phyloP scores from a whole-genome alignment of 352 stramenopile genomes.

The Pythium guiyangense region DNA sequence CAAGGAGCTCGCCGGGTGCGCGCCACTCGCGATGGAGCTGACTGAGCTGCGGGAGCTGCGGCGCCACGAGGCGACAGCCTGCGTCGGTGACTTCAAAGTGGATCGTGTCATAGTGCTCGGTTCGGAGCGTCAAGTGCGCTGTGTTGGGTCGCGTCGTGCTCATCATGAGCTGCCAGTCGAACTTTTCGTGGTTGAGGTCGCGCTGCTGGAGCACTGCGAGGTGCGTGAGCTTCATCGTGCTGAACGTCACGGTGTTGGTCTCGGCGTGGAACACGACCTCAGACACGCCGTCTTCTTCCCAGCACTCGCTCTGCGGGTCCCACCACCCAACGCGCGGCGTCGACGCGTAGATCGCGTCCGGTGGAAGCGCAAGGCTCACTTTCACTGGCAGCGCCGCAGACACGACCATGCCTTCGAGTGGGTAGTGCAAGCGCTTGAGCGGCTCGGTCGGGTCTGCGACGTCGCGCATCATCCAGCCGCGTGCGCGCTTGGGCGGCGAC shows the following conservation, averaged over 20 bases:
- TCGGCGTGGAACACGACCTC: slow-evolving; percentile 55
- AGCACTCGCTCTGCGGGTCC: slow-evolving; percentile 39
- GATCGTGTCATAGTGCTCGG: slow-evolving; percentile 43
- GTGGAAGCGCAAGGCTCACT: slow-evolving; percentile 41
- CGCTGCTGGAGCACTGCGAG: slow-evolving; percentile 62
- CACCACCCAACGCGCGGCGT: slow-evolving; percentile 64
- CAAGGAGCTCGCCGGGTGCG: slow-evolving; percentile 54
- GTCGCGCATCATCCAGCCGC: slow-evolving; percentile 77
- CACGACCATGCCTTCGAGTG: slow-evolving; percentile 65
- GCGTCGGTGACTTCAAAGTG: slow-evolving; percentile 66
- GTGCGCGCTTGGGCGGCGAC: slow-evolving; percentile 55
- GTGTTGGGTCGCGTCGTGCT: slow-evolving; percentile 27
- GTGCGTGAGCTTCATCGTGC: slow-evolving; percentile 69
- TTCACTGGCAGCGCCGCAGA: slow-evolving; percentile 68
- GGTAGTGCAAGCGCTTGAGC: slow-evolving; percentile 65
- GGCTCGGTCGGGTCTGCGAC: slow-evolving; percentile 39
- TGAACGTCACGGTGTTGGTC: slow-evolving; percentile 62
- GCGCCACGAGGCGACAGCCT: slow-evolving; percentile 50
- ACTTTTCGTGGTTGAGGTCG: slow-evolving; percentile 68
- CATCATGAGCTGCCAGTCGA: slow-evolving; percentile 57
- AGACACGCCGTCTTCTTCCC: slow-evolving; percentile 75
- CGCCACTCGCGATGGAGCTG: slow-evolving; percentile 29
- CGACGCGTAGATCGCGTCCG: slow-evolving; percentile 43
- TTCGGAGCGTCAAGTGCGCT: slow-evolving; percentile 50
- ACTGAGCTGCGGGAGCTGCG: slow-evolving; percentile 40